phyloP scores from a whole-genome alignment of 352 stramenopile genomes.

The Elongisporangium anandrum region DNA sequence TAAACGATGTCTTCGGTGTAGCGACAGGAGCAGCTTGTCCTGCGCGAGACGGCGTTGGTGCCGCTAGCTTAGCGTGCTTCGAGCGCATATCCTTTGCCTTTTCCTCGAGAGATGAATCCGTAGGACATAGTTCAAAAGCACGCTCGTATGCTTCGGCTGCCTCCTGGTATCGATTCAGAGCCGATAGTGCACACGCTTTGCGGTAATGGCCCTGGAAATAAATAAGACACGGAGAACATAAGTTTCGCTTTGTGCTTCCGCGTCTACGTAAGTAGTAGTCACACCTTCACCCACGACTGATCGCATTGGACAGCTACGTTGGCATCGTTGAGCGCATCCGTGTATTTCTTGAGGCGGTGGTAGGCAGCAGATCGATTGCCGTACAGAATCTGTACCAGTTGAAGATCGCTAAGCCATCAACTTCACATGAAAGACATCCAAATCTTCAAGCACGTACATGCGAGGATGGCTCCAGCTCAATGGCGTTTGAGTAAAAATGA shows the following conservation, averaged over 20 bases:
- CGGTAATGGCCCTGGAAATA: conserved; percentile 67
- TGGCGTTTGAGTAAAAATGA: conserved; percentile 87
- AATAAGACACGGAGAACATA: too few relatives aligned
- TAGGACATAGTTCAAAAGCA: conserved; percentile 65
- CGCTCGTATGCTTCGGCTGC: conserved; percentile 64
- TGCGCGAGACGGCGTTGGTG: conserved; percentile 3
- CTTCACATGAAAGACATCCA: not conserved
- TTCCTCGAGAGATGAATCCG: conserved; percentile 51
- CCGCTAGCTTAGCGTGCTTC: conserved; percentile 13
- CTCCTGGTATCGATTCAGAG: conserved; percentile 56
- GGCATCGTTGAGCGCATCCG: conserved; percentile 58
- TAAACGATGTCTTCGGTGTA: conserved; percentile 10
- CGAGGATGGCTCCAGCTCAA: conserved; percentile 61
- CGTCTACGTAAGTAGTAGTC: not conserved
- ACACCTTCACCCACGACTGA: conserved; percentile 72
- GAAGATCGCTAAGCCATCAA: conserved; percentile 7
- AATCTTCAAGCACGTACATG: conserved; percentile 37
- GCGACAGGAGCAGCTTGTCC: conserved; percentile 3
- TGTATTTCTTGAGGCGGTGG: conserved; percentile 67
- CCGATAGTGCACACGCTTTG: conserved; percentile 57
- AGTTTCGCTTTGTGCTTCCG: not conserved
- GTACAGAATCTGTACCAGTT: conserved; percentile 56
- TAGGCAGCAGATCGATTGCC: conserved; percentile 78
- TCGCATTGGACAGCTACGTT: conserved; percentile 58
- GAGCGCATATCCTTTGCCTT: conserved; percentile 66